Percentiles rank a stretch among this genome's conserved stretches.
phyloP scores from a whole-genome alignment of 306 rosid genomes.

The Lablab purpureus region DNA sequence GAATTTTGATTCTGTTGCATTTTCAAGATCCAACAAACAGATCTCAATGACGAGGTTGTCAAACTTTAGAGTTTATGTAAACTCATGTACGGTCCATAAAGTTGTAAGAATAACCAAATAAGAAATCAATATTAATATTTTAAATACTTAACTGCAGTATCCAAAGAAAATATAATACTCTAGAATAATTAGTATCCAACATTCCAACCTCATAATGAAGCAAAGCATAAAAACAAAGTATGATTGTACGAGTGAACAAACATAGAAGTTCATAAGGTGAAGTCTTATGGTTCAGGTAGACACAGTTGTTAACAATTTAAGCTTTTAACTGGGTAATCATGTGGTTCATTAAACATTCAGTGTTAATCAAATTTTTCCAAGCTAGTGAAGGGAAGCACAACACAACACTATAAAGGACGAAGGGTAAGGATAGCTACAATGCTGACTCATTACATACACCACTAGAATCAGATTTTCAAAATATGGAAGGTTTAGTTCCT shows the following conservation, averaged over 20 bases:
- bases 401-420: background rate
- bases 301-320: background rate
- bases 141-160: background rate
- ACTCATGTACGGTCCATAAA: background rate
- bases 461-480: background rate
- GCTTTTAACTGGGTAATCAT: background rate
- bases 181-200: background rate
- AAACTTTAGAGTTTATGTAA: background rate
- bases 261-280: background rate
- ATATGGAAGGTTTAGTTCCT: background rate
- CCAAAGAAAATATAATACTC: background rate
- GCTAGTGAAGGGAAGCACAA: background rate
- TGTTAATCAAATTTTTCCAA: background rate
- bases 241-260: background rate
- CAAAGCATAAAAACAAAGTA: background rate
- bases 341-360: background rate
- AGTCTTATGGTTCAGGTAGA: background rate
- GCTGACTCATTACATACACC: background rate
- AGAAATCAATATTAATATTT: background rate
- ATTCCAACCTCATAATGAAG: background rate
- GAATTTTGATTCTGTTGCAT: slow-evolving; percentile 17
- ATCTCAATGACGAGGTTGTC: background rate
- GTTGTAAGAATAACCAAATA: background rate
- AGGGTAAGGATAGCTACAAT: background rate
- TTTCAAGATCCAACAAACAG: background rate